Base-by-base conservation (phyloP, 169 alveolate genomes). In the Amoebophrya sp. region DNA sequence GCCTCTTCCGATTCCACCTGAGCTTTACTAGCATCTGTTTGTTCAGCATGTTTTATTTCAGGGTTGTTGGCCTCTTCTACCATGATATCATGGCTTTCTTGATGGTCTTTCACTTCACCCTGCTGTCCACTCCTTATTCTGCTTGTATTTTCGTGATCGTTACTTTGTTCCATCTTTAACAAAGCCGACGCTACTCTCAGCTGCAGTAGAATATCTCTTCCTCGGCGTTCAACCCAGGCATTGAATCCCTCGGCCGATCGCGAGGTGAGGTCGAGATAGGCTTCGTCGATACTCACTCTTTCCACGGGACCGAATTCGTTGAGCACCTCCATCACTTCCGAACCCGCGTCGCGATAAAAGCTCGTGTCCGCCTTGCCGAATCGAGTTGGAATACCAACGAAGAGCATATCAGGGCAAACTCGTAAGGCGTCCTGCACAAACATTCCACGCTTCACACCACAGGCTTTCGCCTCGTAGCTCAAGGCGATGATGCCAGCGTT, bases 331-430 rank as follows among this genome's bases (percentile, higher is more conserved):
- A 65, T 65, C 33, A 65, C 83, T 18, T 65, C 83, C 38, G 39
- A 26, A 36, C 83, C 83, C 33, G 83, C 83, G 83, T 65, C 83
- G 10, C 26, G 2, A 18, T 65, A 65, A 36, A 6, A 65, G 33
- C 83, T 65, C 33, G 83, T 65, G 33, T 65, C 83, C 83, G 83
- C 83, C 26, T 65, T 65, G 36, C 83, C 83, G 26, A 65, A 65
- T 26, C n/a, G 18, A 36, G 83, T 65, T 36, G 83, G 83, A 12
- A 65, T 65, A 1, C 83, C 83, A 10, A 65, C 83, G n/a, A 65
- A 65, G 2, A 65, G 12, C 83, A 65, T 65, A 6, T 65, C 83
- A 29, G 83, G 83, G 33, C 83, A 65, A 26, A 65, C 83, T 36
- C 83, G 83, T 1, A 65, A 36, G 10, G 83, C 83, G 26, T 65